Percentiles rank a stretch among this genome's conserved stretches.
Evolutionary conservation across 495 filamentous ascomycete genomes (phyloP).

Genomic region (Platismatia glauca): DNA sequence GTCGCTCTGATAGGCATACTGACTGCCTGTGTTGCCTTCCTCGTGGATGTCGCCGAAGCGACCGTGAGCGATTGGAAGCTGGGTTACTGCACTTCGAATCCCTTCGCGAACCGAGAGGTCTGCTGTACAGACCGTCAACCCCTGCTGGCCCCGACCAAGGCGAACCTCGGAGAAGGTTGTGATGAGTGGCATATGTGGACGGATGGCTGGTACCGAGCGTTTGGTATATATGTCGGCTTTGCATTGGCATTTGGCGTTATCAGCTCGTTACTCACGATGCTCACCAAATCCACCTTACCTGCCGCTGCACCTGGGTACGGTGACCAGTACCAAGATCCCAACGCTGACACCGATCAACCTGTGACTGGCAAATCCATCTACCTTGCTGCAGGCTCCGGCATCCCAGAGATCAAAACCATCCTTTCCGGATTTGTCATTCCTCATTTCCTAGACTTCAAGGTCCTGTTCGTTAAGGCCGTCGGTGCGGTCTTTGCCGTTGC

Average conservation of each 20-base stretch:
- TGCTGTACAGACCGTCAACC: slow-evolving; percentile 37
- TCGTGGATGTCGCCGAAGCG: slow-evolving; percentile 45
- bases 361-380: slow-evolving; percentile 43
- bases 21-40: slow-evolving; percentile 47
- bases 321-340: slow-evolving; percentile 17
- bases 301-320: slow-evolving; percentile 28
- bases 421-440: slow-evolving; percentile 52
- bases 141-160: slow-evolving; percentile 18
- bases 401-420: slow-evolving; percentile 53
- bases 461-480: slow-evolving; percentile 48
- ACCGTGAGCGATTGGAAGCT: slow-evolving; percentile 47
- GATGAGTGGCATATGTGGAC: slow-evolving; percentile 39
- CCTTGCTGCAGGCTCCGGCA: slow-evolving; percentile 48
- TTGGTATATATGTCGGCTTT: slow-evolving; percentile 42
- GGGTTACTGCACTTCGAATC: slow-evolving; percentile 42
- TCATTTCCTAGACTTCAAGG: slow-evolving; percentile 44
- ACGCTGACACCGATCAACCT: slow-evolving; percentile 11
- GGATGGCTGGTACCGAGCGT: slow-evolving; percentile 29
- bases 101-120: slow-evolving; percentile 37
- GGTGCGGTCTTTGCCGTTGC: slow-evolving; percentile 48
- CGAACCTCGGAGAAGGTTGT: slow-evolving; percentile 30
- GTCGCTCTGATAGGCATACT: slow-evolving; percentile 44
- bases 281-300: slow-evolving; percentile 42
- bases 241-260: slow-evolving; percentile 43
- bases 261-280: slow-evolving; percentile 42